These are phyloP conservation scores for Pseudozyma pruni DNA, from an alignment of 1,284 basidiomycete genomes.

Conservation along the genomic window DNA sequence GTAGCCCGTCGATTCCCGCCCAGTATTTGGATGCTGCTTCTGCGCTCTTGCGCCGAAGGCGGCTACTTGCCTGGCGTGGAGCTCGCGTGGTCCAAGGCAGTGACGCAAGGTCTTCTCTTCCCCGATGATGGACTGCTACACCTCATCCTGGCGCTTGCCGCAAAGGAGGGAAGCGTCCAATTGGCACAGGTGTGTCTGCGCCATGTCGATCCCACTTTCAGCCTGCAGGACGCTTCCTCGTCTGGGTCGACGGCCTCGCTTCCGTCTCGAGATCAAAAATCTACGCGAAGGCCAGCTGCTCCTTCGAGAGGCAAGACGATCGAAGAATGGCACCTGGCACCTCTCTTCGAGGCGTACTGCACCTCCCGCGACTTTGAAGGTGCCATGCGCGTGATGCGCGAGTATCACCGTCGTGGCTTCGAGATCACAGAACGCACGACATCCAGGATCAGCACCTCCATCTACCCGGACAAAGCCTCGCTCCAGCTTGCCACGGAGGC, in stretches of 20 bases:
- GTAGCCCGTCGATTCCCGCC: constrained; percentile 30
- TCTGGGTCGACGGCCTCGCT: not conserved
- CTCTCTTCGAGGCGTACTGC: constrained; percentile 56
- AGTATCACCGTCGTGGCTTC: constrained; percentile 9
- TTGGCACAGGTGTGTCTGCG: constrained; percentile 33
- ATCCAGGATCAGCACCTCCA: constrained; percentile 28
- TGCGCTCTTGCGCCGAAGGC: constrained; percentile 49
- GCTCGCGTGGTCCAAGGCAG: constrained; percentile 50
- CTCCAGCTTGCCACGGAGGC: constrained; percentile 26
- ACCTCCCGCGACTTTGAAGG: constrained; percentile 27
- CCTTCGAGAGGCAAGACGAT: constrained; percentile 16
- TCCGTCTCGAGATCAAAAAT: not conserved
- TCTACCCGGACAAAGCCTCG: constrained; percentile 11
- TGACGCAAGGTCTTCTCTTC: constrained; percentile 20
- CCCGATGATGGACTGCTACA: constrained; percentile 54
- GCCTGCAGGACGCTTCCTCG: not conserved
- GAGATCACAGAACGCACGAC: constrained; percentile 11
- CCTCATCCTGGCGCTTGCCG: constrained; percentile 36
- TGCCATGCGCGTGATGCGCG: constrained; percentile 32
- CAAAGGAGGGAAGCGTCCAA: constrained; percentile 41
- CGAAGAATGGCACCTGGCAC: constrained; percentile 55
- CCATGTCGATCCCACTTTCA: constrained; percentile 20
- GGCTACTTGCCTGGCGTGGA: constrained; percentile 50
- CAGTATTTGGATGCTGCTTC: constrained; percentile 54
- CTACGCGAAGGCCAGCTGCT: not conserved